Conservation (phyloP, 2,329 filamentous ascomycete genomes). For the Elsinoe fawcettii region DNA sequence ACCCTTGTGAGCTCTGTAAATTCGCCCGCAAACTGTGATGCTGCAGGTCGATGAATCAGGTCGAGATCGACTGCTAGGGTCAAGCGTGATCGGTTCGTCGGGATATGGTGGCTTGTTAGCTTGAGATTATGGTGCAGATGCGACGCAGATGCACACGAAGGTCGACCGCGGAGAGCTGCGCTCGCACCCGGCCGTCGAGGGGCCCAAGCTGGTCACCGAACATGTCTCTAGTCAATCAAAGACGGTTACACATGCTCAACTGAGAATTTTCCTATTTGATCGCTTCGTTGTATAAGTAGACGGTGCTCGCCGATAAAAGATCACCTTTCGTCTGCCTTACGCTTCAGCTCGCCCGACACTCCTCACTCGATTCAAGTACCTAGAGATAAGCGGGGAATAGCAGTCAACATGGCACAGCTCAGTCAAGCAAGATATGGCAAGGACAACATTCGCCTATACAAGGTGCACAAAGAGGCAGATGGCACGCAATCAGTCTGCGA, state of each 20-base stretch:
- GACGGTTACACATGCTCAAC: background rate
- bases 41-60: background rate
- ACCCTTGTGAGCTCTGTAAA: background rate
- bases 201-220: slow-evolving; percentile 2
- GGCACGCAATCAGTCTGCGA: slow-evolving; percentile 80
- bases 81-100: background rate
- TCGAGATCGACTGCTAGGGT: background rate
- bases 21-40: background rate
- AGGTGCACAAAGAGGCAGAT: slow-evolving; percentile 72
- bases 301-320: background rate
- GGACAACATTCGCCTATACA: slow-evolving; percentile 98
- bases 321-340: background rate
- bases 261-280: background rate
- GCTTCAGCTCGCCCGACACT: background rate
- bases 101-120: background rate
- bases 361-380: background rate
- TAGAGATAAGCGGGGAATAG: background rate
- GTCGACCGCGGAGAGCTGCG: background rate
- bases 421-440: slow-evolving; percentile 70
- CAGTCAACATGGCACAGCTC: slow-evolving; percentile 37
- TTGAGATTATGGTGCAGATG: slow-evolving; percentile 16
- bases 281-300: background rate
- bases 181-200: no score
- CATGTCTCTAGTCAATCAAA: background rate
- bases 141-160: slow-evolving; percentile 4